Percentiles rank a stretch among this genome's conserved stretches.
phyloP scores from a whole-genome alignment of 169 alveolate genomes.

The Nephromyces sp. region DNA sequence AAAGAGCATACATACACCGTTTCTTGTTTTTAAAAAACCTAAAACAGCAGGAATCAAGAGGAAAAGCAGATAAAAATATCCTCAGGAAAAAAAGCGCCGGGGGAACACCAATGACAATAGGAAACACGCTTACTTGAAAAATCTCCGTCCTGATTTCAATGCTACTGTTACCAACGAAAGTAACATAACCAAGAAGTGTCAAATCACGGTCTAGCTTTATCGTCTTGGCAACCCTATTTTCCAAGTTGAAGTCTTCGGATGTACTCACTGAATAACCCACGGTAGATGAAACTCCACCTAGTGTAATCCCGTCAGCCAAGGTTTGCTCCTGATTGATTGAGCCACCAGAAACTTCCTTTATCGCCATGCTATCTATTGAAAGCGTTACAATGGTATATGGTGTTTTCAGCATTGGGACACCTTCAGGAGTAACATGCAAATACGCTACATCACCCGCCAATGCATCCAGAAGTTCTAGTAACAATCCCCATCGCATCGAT shows the following conservation, averaged over 20 bases:
- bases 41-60: too few relatives aligned
- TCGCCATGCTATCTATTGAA: conserved; percentile 10
- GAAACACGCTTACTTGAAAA: conserved; percentile 23
- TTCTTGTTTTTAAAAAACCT: too few relatives aligned
- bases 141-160: conserved; percentile 6
- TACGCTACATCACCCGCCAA: conserved; percentile 34
- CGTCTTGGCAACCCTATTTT: not conserved
- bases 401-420: not conserved
- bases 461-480: conserved; percentile 27
- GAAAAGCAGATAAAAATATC: too few relatives aligned
- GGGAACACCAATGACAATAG: too few relatives aligned
- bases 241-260: too few relatives aligned
- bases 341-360: too few relatives aligned
- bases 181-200: conserved; percentile 5
- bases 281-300: too few relatives aligned
- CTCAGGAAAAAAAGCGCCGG: too few relatives aligned
- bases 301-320: too few relatives aligned
- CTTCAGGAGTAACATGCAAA: not conserved
- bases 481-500: conserved; percentile 20
- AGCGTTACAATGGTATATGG: conserved; percentile 11
- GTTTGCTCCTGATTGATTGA: too few relatives aligned
- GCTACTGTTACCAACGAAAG: conserved; percentile 10
- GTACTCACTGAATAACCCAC: too few relatives aligned
- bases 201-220: conserved; percentile 14
- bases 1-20: too few relatives aligned